Evolutionary conservation across 441 rosid species (phyloP), one percentile per base, ranked within the genome.

Genomic region (Populus hybrid): DNA sequence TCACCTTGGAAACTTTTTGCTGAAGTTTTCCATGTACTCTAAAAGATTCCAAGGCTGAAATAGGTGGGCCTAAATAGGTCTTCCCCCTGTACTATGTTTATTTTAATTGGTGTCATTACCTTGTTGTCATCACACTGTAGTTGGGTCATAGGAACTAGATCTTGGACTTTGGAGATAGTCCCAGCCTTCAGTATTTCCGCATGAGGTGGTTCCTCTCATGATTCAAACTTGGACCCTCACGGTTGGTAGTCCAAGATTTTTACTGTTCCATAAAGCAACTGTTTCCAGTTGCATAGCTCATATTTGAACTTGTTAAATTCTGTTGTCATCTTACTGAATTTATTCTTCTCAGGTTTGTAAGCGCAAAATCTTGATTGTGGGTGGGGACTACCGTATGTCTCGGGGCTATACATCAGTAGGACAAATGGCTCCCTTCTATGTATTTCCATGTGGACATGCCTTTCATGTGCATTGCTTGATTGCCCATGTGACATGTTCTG

Each of bases 371-470:
- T 84, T 96, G 90, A 82, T 85, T 36, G 85, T 84, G 74, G 89
- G 88, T 19, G 93, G 87, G 61, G 94, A 90, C 71, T 92, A 87
- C 85, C 89, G 90, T 79, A 86, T 88, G 89, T 85, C 90, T 70
- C 90, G 85, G 28, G 92, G 97, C 61, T 91, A 90, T 83, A 81
- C 93, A 72, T 83, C 97, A 23, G 89, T 86, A 67, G 98, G 99
- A 82, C 89, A 94, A 67, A 86, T 96, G 89, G 95, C 98, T 75
- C 96, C 98, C 68, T 94, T 96, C 84, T 96, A 92, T 81, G 92
- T 96, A 69, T 96, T 96, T 86, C 99, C 99, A 38, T 96, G 98
- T 79, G 94, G 97, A 18, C 98, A 94, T 76, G 87, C 98, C 69
- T 96, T 96, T 87, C 98, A 96, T 82, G 85, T 97, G 12, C 93